These are phyloP conservation scores for Cupressus sempervirens DNA, from an alignment of 75 land plant genomes.

Conservation along the genomic window DNA sequence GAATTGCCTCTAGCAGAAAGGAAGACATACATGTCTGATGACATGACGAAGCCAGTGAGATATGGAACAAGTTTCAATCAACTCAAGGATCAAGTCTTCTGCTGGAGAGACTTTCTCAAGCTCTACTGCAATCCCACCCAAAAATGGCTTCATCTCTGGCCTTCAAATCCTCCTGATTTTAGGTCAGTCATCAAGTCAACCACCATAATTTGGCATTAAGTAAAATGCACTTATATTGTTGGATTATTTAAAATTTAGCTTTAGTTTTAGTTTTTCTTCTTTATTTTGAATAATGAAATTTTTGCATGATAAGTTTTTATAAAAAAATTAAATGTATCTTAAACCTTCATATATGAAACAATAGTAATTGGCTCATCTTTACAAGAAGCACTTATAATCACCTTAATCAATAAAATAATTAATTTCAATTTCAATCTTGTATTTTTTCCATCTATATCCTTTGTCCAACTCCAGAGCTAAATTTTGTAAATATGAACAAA, in stretches of 20 bases:
- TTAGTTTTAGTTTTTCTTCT: no score
- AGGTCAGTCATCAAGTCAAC: constrained; percentile 21
- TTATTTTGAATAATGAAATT: no score
- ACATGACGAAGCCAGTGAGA: constrained; percentile 44
- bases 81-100: constrained; percentile 43
- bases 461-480: background rate
- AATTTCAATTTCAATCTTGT: no score
- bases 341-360: no score
- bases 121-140: constrained; percentile 46
- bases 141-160: constrained; percentile 44
- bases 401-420: no score
- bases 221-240: background rate
- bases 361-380: no score
- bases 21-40: constrained; percentile 29
- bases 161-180: constrained; percentile 49
- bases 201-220: background rate
- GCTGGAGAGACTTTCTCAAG: constrained; percentile 74
- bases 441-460: no score
- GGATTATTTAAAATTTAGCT: no score
- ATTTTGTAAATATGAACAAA: background rate
- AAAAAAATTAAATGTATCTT: no score
- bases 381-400: no score
- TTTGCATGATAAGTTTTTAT: no score
- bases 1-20: constrained; percentile 42
- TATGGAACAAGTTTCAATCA: constrained; percentile 54